phyloP scores from a whole-genome alignment of 2,329 filamentous ascomycete species.

The Pseudocercospora eumusae region DNA sequence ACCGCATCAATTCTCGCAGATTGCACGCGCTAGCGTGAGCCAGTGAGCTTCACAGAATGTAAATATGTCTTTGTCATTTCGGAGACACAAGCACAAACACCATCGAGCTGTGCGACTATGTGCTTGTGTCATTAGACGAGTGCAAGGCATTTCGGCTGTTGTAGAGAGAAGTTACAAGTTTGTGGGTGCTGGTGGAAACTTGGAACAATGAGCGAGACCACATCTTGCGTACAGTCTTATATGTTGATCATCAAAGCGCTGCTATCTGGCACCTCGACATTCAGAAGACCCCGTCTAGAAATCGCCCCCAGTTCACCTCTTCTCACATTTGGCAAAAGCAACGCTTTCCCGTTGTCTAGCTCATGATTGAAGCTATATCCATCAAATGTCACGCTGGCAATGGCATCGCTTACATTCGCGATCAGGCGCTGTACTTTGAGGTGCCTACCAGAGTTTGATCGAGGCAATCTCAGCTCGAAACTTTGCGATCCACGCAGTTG shows the following conservation, averaged over 20 bases:
- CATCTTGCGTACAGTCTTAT: neutral
- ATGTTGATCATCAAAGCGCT: neutral
- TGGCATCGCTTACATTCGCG: no score
- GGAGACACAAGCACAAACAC: neutral
- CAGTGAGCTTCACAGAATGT: slow-evolving; percentile 1
- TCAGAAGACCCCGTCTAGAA: no score
- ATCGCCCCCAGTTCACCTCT: no score
- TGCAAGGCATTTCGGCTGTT: neutral
- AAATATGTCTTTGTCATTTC: neutral
- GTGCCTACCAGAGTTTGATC: no score
- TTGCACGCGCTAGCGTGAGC: neutral
- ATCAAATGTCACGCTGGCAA: no score
- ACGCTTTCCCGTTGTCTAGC: no score
- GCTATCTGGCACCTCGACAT: neutral
- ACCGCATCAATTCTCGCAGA: neutral
- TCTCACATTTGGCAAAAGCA: no score
- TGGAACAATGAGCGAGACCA: no score
- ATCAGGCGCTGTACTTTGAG: no score
- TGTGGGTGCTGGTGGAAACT: neutral
- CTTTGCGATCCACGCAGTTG: no score
- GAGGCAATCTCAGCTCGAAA: no score
- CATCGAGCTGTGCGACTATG: neutral
- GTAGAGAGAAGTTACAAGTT: neutral
- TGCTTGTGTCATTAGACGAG: neutral
- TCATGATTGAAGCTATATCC: no score